A percentile compares a stretch with the other conserved stretches of the same genome.
phyloP scores from a whole-genome alignment of 129 eudicot genomes.

The Ambrosia trifida region DNA sequence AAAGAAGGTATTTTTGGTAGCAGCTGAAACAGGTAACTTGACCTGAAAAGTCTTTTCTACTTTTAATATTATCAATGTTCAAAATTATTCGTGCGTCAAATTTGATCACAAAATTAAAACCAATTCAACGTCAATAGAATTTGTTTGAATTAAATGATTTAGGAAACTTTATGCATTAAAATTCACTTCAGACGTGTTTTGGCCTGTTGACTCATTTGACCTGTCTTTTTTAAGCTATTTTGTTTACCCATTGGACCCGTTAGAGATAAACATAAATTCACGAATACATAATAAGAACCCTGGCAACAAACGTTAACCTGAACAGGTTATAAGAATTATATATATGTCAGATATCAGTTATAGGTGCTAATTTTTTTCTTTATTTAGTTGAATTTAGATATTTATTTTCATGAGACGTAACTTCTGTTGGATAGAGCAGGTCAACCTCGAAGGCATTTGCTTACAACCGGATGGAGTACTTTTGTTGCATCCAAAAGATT shows the following conservation, averaged over 20 bases:
- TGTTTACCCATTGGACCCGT: not conserved
- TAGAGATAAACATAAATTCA: not conserved
- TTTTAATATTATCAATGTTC: not conserved
- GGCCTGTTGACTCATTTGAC: not conserved
- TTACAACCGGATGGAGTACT: conserved; percentile 94
- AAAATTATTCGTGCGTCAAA: too few relatives aligned
- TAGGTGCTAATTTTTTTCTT: not conserved
- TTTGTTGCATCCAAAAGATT: conserved; percentile 87
- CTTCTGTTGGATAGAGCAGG: conserved; percentile 44
- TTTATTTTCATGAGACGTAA: conserved; percentile 20
- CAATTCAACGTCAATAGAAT: not conserved
- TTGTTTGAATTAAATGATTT: not conserved
- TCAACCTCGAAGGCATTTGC: conserved; percentile 95
- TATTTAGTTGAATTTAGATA: not conserved
- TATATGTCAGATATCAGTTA: not conserved
- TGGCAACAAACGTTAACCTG: not conserved
- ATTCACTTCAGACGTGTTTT: not conserved
- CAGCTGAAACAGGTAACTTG: not conserved
- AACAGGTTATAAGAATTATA: not conserved
- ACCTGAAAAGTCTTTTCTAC: not conserved
- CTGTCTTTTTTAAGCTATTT: not conserved
- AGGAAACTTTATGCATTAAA: not conserved
- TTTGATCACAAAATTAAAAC: not conserved
- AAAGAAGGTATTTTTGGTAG: not conserved
- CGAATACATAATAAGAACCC: conserved; percentile 10